Percentiles rank a stretch among this genome's conserved stretches.
phyloP scores from a whole-genome alignment of 305 asterid genomes.

The Ajuga reptans region DNA sequence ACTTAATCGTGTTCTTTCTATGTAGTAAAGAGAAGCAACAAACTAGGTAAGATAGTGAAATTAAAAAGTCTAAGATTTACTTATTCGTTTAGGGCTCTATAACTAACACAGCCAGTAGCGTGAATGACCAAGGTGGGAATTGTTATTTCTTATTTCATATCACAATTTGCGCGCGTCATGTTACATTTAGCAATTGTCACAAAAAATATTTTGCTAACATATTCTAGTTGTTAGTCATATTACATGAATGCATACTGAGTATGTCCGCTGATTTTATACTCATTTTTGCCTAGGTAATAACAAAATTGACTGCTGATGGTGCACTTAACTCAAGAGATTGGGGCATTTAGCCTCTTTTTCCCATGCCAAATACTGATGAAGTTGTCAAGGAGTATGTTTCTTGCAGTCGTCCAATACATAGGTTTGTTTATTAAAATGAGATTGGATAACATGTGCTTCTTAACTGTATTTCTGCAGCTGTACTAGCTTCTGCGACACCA shows the following conservation, averaged over 20 bases:
- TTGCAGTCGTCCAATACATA: conserved; percentile 18
- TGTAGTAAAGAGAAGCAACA: no score
- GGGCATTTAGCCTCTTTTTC: conserved; percentile 87
- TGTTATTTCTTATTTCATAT: no score
- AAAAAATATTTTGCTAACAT: conserved; percentile 13
- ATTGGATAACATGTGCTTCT: conserved; percentile 16
- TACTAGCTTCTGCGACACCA: conserved; percentile 35
- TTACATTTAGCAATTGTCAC: neutral
- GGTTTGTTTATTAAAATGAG: neutral
- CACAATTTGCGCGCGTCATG: no score
- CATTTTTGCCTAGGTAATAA: conserved; percentile 52
- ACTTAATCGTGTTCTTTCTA: no score
- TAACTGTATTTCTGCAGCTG: conserved; percentile 25
- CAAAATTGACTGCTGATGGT: conserved; percentile 75
- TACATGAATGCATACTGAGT: neutral
- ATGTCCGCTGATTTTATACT: conserved; percentile 6
- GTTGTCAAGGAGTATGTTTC: conserved; percentile 52
- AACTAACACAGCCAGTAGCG: no score
- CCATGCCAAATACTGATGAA: conserved; percentile 48
- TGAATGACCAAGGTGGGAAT: no score
- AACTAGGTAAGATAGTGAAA: no score
- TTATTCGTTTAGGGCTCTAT: no score
- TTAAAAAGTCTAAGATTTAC: no score
- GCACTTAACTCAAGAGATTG: conserved; percentile 67
- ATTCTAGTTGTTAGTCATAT: neutral